Conservation (phyloP, 2,329 filamentous ascomycete genomes). For the Monilinia fructigena region DNA sequence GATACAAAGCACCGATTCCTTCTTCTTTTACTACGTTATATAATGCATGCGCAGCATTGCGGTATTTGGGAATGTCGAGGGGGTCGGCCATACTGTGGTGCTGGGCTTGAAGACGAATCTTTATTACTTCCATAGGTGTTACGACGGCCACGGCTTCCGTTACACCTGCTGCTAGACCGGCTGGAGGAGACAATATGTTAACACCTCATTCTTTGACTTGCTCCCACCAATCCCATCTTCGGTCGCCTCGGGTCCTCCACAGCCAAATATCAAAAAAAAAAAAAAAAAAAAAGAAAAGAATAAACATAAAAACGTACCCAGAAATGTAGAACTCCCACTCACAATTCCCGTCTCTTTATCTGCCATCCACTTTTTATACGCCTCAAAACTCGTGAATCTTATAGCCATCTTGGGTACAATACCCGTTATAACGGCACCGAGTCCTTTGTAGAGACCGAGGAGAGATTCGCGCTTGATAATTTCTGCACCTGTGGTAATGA, state of each 20-base stretch:
- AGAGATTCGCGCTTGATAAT: conserved; percentile 90
- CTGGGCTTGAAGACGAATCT: conserved; percentile 97
- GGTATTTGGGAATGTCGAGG: conserved; percentile 93
- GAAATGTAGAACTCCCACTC: conserved; percentile 69
- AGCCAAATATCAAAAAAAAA: conserved; percentile 42
- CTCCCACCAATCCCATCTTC: not conserved
- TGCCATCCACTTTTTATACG: conserved; percentile 83
- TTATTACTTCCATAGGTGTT: conserved; percentile 98
- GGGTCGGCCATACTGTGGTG: conserved; percentile 98
- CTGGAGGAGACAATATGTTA: conserved; percentile 43
- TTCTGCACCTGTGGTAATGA: conserved; percentile 78
- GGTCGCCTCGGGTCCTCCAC: rapidly evolving
- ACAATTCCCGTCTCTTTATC: conserved; percentile 65
- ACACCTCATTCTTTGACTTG: not conserved
- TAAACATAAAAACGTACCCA: conserved; percentile 50
- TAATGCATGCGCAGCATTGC: conserved; percentile 78
- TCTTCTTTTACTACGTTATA: conserved; percentile 94
- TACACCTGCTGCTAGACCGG: conserved; percentile 87
- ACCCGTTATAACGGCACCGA: conserved; percentile 93
- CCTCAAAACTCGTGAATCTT: conserved; percentile 95
- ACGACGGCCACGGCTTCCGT: conserved; percentile 96
- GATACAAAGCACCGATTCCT: conserved; percentile 82
- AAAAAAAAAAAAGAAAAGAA: conserved; percentile 43
- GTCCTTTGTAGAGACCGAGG: conserved; percentile 91
- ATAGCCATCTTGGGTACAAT: conserved; percentile 99